Percentiles rank a stretch among this genome's conserved stretches.
These are phyloP conservation scores for Carex scoparia DNA, from an alignment of 176 grass and related monocot species.

Conservation along the genomic window DNA sequence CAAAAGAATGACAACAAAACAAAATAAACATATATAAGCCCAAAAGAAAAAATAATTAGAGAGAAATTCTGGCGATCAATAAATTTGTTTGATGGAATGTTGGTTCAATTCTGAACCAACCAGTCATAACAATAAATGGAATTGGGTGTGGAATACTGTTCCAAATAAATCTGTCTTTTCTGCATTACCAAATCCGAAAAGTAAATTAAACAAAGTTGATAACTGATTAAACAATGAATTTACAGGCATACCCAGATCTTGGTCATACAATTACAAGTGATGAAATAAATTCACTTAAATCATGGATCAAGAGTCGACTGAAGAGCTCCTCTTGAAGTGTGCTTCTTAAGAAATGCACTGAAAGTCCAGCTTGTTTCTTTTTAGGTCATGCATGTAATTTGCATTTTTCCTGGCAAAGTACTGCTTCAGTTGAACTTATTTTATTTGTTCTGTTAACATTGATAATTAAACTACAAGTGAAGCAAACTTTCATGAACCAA, in stretches of 20 bases:
- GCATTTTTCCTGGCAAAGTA: neutral
- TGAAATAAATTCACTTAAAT: constrained; percentile 55
- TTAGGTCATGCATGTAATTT: neutral
- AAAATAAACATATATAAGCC: too few species aligned
- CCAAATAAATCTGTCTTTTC: neutral
- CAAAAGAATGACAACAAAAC: too few species aligned
- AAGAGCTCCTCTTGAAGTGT: constrained; percentile 32
- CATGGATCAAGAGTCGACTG: constrained; percentile 67
- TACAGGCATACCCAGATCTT: constrained; percentile 72
- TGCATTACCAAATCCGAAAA: neutral
- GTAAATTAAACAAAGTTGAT: neutral
- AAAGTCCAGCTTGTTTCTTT: neutral
- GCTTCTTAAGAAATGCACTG: neutral
- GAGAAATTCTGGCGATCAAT: neutral
- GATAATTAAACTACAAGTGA: too few species aligned
- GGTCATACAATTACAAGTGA: constrained; percentile 61
- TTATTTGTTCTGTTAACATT: too few species aligned
- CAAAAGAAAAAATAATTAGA: too few species aligned
- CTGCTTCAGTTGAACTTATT: too few species aligned
- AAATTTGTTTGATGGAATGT: neutral
- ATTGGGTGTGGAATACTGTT: neutral
- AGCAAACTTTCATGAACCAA: too few species aligned
- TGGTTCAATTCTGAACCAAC: neutral
- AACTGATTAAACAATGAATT: neutral
- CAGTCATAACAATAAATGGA: neutral